Percentiles rank a stretch among this genome's conserved stretches.
Evolutionary conservation across 2,329 filamentous ascomycete genomes (phyloP).

Genomic region (Tolypocladium cylindrosporum): DNA sequence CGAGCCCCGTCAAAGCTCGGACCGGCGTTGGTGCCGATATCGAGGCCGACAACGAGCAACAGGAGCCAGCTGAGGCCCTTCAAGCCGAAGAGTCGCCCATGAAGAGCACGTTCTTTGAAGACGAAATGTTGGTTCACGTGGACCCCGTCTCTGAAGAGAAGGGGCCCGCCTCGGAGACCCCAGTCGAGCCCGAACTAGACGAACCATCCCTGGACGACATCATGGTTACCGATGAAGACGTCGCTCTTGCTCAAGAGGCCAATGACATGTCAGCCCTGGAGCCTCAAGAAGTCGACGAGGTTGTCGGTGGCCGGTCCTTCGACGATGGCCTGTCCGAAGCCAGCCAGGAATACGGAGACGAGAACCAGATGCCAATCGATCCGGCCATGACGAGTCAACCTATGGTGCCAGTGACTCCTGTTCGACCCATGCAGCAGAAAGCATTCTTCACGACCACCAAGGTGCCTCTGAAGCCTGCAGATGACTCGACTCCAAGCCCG

Average conservation of each 20-base stretch:
- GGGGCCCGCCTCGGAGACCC: conserved; percentile 6
- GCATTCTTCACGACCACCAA: conserved; percentile 64
- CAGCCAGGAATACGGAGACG: conserved; percentile 57
- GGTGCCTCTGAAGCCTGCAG: conserved; percentile 62
- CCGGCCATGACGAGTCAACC: conserved; percentile 26
- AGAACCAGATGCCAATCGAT: conserved; percentile 51
- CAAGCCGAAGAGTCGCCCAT: conserved; percentile 25
- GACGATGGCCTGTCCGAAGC: conserved; percentile 47
- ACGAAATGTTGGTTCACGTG: conserved; percentile 40
- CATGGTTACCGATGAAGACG: conserved; percentile 42
- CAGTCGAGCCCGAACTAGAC: conserved; percentile 11
- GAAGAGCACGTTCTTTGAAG: conserved; percentile 48
- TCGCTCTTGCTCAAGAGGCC: conserved; percentile 47
- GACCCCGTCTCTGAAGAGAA: conserved; percentile 8
- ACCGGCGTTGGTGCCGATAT: too few relatives aligned
- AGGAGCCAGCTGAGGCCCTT: neutral
- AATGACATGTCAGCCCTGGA: conserved; percentile 50
- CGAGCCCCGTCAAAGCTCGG: conserved; percentile 31
- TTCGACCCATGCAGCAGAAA: conserved; percentile 36
- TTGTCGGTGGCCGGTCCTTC: conserved; percentile 19
- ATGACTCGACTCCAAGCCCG: conserved; percentile 41
- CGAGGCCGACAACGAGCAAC: neutral
- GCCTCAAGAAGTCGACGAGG: conserved; percentile 26
- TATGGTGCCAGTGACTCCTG: conserved; percentile 42
- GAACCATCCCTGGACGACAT: conserved; percentile 32